Evolutionary conservation across 371 early-diverging fungal species (phyloP).

Genomic region (Phascolomyces articulosus): DNA sequence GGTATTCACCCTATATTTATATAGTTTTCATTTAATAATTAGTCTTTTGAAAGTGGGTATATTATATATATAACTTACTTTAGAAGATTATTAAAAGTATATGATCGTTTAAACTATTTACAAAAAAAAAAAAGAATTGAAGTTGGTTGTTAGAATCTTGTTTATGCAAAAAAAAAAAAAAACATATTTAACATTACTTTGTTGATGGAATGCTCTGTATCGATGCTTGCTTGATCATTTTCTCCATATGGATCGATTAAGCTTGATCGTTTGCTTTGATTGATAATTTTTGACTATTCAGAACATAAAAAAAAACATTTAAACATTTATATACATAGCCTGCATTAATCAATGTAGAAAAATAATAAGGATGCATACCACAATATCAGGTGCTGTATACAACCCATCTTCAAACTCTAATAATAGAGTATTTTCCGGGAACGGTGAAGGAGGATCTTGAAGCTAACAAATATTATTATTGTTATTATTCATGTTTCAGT

Average conservation of each 20-base stretch:
- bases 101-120: constrained; percentile 46
- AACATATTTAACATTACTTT: constrained; percentile 16
- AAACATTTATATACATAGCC: too few species aligned
- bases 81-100: constrained; percentile 55
- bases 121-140: background rate
- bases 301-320: background rate
- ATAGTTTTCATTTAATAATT: background rate
- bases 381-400: constrained; percentile 55
- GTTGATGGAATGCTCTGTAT: constrained; percentile 18
- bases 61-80: constrained; percentile 23
- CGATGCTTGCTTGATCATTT: constrained; percentile 22
- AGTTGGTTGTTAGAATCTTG: too few species aligned
- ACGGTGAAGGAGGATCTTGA: constrained; percentile 37
- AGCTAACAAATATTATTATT: constrained; percentile 16
- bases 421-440: constrained; percentile 59
- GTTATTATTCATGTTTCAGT: background rate
- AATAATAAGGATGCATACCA: constrained; percentile 15
- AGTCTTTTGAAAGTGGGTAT: background rate
- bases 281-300: constrained; percentile 13
- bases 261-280: constrained; percentile 33
- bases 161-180: constrained; percentile 12
- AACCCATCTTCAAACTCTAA: constrained; percentile 60
- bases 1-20: constrained; percentile 42
- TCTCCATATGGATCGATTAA: constrained; percentile 10
- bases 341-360: too few species aligned